A percentile compares a stretch with the other conserved stretches of the same genome.
Evolutionary conservation across 2,329 filamentous ascomycete species (phyloP).

Genomic region (Colletotrichum sp.): DNA sequence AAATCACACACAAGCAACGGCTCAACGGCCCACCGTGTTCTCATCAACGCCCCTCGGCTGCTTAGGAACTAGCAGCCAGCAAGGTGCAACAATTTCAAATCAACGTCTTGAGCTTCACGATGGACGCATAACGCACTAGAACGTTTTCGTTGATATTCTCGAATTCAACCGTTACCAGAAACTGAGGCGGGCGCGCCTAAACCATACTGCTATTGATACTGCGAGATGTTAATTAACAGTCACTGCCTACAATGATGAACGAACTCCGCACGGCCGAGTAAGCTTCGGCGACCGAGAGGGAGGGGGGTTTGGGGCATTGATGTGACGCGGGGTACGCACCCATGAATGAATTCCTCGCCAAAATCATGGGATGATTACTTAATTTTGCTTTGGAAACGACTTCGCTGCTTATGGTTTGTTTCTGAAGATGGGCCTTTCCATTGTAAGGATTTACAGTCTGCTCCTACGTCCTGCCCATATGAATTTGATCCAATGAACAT

Average conservation of each 20-base stretch:
- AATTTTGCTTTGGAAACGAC: neutral
- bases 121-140: neutral
- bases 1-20: no score
- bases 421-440: fast-evolving
- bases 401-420: neutral
- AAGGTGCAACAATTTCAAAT: neutral
- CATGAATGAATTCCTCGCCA: neutral
- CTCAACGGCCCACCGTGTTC: neutral
- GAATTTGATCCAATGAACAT: no score
- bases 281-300: neutral
- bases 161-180: neutral
- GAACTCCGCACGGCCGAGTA: neutral
- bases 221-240: neutral
- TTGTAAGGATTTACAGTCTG: neutral
- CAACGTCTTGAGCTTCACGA: neutral
- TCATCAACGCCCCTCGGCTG: neutral
- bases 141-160: neutral
- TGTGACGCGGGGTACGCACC: neutral
- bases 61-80: fast-evolving
- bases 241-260: neutral
- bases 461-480: neutral
- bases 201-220: neutral
- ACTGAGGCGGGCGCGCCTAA: neutral
- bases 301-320: neutral
- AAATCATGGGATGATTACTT: neutral